These are phyloP conservation scores for Pseudonitzschia multistriata DNA, from an alignment of 108 stramenopile species.

Conservation along the genomic window DNA sequence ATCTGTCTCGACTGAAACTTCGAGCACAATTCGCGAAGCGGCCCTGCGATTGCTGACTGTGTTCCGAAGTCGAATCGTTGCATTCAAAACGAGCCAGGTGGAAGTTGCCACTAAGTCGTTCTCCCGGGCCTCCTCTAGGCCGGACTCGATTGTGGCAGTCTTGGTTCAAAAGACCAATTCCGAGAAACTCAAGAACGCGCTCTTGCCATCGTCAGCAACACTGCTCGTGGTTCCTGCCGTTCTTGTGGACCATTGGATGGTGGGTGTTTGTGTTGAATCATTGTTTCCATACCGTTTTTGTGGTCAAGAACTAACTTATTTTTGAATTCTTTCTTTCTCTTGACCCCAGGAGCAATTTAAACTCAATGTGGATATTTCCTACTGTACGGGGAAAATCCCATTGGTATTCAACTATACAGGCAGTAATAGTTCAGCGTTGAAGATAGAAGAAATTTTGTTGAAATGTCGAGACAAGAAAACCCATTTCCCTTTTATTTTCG, in stretches of 20 bases:
- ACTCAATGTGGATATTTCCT: constrained; percentile 53
- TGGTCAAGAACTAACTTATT: background rate
- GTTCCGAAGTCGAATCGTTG: constrained; percentile 35
- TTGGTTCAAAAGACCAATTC: constrained; percentile 41
- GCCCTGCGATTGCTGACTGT: constrained; percentile 51
- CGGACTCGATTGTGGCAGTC: constrained; percentile 58
- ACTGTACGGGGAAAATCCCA: constrained; percentile 36
- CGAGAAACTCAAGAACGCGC: constrained; percentile 36
- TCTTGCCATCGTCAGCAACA: constrained; percentile 52
- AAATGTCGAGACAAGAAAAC: constrained; percentile 34
- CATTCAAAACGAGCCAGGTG: constrained; percentile 57
- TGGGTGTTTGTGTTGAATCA: constrained; percentile 22
- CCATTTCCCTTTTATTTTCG: constrained; percentile 59
- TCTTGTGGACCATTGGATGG: constrained; percentile 76
- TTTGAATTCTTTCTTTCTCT: background rate
- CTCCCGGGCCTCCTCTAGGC: constrained; percentile 33
- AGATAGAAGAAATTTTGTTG: constrained; percentile 28
- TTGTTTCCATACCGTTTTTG: background rate
- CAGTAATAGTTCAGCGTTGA: constrained; percentile 17
- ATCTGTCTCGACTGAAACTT: constrained; percentile 35
- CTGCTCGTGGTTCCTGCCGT: constrained; percentile 76
- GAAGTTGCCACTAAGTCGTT: constrained; percentile 47
- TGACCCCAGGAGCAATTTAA: constrained; percentile 57
- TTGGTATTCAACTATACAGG: constrained; percentile 41
- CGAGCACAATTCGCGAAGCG: constrained; percentile 63